A percentile compares a stretch with the other conserved stretches of the same genome.
Evolutionary conservation across 345 rosid species (phyloP).

Genomic region (Populus davidiana): DNA sequence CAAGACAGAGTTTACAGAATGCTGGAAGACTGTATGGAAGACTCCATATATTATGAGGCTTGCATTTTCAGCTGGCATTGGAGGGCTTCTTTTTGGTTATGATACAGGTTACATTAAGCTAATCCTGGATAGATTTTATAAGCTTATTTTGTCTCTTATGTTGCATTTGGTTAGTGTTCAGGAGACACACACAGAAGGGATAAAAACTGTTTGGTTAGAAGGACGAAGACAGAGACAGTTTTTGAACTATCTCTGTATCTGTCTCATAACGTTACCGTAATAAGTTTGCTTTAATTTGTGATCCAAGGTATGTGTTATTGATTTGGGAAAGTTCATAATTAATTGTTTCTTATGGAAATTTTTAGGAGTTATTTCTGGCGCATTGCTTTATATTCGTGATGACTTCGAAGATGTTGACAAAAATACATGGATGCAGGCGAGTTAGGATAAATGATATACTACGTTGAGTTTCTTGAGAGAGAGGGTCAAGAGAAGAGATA

Average conservation of each 20-base stretch:
- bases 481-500: background rate
- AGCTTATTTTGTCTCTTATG: background rate
- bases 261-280: too few species aligned
- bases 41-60: constrained; percentile 83
- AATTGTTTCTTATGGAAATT: background rate
- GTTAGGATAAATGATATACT: background rate
- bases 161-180: background rate
- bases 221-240: too few species aligned
- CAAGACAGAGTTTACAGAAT: constrained; percentile 68
- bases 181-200: too few species aligned
- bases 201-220: too few species aligned
- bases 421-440: constrained; percentile 72
- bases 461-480: background rate
- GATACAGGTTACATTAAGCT: constrained; percentile 57
- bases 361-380: constrained; percentile 80
- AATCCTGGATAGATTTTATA: background rate
- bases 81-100: constrained; percentile 91
- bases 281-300: background rate
- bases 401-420: constrained; percentile 61
- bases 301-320: background rate
- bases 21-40: constrained; percentile 65
- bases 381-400: constrained; percentile 71
- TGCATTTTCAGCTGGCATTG: constrained; percentile 86
- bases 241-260: too few species aligned
- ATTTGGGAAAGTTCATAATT: background rate